These are phyloP conservation scores for Inga oerstediana DNA, from an alignment of 306 rosid species.

Conservation along the genomic window DNA sequence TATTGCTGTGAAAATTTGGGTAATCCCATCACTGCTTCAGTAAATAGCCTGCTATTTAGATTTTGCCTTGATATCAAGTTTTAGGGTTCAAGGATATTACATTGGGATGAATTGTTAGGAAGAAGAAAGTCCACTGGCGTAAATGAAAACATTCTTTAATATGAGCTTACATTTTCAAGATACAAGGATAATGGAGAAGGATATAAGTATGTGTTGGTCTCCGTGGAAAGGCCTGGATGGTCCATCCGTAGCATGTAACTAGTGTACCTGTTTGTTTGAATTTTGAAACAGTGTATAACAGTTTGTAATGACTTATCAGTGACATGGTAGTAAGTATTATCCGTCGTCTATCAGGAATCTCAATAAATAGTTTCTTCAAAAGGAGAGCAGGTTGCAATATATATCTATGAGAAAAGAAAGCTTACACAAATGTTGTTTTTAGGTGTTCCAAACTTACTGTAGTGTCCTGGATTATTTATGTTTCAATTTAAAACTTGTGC, in stretches of 20 bases:
- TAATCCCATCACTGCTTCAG: conserved; percentile 1
- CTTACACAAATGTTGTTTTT: conserved; percentile 1
- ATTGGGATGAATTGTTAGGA: not conserved
- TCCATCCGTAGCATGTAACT: not conserved
- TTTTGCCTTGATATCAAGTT: conserved; percentile 16
- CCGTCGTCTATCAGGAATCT: conserved; percentile 7
- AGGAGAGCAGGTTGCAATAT: not conserved
- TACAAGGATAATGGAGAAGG: conserved; percentile 8
- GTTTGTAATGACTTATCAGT: not conserved
- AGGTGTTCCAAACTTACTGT: conserved; percentile 4
- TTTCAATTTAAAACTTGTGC: not conserved
- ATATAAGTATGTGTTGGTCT: conserved; percentile 2
- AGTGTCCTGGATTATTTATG: not conserved
- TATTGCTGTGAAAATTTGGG: conserved; percentile 12
- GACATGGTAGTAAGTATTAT: conserved; percentile 5
- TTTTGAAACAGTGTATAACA: conserved; percentile 12
- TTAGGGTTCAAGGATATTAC: conserved; percentile 19
- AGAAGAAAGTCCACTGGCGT: not conserved
- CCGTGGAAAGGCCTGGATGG: not conserved
- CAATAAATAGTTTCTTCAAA: not conserved
- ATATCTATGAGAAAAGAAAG: conserved; percentile 7
- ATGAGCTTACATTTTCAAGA: conserved; percentile 15
- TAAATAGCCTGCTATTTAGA: conserved; percentile 5
- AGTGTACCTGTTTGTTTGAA: conserved; percentile 14
- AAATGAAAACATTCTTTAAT: conserved; percentile 15